Conservation (phyloP, 768 basidiomycete genomes). For the Kwoniella newhampshirensis region DNA sequence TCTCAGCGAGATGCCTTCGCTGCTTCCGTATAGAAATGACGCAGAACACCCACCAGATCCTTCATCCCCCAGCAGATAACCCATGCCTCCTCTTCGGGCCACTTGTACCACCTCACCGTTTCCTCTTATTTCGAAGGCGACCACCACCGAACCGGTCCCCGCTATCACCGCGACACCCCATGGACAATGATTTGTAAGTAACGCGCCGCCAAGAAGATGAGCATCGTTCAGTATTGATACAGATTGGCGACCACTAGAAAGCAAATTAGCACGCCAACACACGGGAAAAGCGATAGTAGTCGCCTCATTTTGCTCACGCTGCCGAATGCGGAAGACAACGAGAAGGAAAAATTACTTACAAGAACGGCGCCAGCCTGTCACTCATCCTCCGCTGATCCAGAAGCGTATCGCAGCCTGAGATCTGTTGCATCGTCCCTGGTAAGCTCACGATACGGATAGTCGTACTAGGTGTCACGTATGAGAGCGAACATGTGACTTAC, state of each 20-base stretch:
- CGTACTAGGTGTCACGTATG: too few species aligned
- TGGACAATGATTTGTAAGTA: slow-evolving; percentile 60
- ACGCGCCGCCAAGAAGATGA: slow-evolving; percentile 76
- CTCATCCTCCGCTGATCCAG: slow-evolving; percentile 25
- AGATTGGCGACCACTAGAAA: slow-evolving; percentile 43
- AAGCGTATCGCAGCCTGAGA: slow-evolving; percentile 34
- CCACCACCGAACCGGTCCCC: slow-evolving; percentile 75
- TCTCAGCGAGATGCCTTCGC: too few species aligned
- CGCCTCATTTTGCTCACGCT: too few species aligned
- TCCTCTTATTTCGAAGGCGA: slow-evolving; percentile 26
- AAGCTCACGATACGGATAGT: too few species aligned
- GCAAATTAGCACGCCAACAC: too few species aligned
- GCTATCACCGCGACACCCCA: slow-evolving; percentile 70
- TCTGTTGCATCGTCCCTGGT: slow-evolving; percentile 8
- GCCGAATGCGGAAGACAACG: too few species aligned
- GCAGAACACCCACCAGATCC: slow-evolving; percentile 34
- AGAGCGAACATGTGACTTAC: slow-evolving; percentile 15
- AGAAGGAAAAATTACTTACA: slow-evolving; percentile 12
- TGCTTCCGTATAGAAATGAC: too few species aligned
- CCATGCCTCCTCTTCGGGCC: slow-evolving; percentile 37
- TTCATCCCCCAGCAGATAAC: slow-evolving; percentile 42
- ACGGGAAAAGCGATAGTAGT: too few species aligned
- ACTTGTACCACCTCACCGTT: slow-evolving; percentile 23
- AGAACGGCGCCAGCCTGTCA: slow-evolving; percentile 24
- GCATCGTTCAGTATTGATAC: slow-evolving; percentile 77